These are phyloP conservation scores for Mesotaenium endlicherianum DNA, from an alignment of 139 green algal species.

Conservation along the genomic window DNA sequence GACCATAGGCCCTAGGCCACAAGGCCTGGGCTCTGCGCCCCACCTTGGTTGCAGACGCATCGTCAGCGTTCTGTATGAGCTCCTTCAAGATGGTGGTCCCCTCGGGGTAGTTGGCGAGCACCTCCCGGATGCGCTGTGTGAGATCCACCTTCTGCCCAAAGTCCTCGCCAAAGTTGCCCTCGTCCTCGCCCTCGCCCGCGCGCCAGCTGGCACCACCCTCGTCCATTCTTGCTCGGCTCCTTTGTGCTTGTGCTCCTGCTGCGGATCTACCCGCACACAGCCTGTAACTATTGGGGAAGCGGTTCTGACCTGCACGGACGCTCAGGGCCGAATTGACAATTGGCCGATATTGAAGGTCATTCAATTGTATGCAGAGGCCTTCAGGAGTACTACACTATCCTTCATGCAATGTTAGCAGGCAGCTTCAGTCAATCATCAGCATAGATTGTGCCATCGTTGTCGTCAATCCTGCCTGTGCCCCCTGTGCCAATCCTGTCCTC, in stretches of 20 bases:
- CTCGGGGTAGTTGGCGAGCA: slow-evolving; percentile 76
- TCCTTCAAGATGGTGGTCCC: slow-evolving; percentile 79
- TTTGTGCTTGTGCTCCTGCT: neutral
- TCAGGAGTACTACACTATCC: too few species aligned
- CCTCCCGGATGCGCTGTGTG: slow-evolving; percentile 66
- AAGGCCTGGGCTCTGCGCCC: neutral
- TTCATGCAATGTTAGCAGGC: too few species aligned
- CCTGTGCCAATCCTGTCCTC: too few species aligned
- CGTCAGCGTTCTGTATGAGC: slow-evolving; percentile 65
- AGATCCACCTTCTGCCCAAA: slow-evolving; percentile 64
- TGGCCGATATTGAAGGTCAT: neutral
- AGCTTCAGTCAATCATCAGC: too few species aligned
- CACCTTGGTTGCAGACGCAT: slow-evolving; percentile 39
- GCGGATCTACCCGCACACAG: neutral
- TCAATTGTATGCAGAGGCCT: too few species aligned
- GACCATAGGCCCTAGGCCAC: neutral
- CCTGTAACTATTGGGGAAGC: too few species aligned
- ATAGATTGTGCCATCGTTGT: too few species aligned
- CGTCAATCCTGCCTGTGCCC: too few species aligned
- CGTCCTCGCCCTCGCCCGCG: neutral
- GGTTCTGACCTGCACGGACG: neutral
- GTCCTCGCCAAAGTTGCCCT: slow-evolving; percentile 19
- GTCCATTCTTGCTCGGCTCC: neutral
- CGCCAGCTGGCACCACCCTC: neutral
- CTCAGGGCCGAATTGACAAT: neutral